Evolutionary conservation across 345 rosid species (phyloP).

Genomic region (Eucalyptus pauciflora): DNA sequence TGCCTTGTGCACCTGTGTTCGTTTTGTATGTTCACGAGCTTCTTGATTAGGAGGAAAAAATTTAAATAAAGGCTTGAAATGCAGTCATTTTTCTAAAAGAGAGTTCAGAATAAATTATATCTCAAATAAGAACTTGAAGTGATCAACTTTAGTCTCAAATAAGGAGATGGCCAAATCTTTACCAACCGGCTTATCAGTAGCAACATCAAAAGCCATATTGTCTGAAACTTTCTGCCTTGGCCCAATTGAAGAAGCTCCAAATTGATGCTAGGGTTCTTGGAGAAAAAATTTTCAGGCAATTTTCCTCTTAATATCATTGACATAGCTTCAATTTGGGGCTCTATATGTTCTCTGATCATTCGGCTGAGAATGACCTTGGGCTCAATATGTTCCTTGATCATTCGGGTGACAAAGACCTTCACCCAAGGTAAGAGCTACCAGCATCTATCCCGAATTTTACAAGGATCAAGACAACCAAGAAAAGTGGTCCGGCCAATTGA

Average conservation of each 20-base stretch:
- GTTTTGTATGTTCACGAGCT: not conserved
- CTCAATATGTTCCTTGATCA: not conserved
- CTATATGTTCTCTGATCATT: not conserved
- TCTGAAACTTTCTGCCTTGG: not conserved
- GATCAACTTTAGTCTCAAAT: not conserved
- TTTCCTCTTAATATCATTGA: not conserved
- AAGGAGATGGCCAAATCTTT: not conserved
- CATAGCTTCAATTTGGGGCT: not conserved
- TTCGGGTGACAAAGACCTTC: not conserved
- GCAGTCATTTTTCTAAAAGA: no score
- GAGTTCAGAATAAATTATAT: not conserved
- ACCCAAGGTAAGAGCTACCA: not conserved
- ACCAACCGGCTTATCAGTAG: not conserved
- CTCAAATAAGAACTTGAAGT: not conserved
- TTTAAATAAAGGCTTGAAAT: not conserved
- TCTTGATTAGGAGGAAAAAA: not conserved
- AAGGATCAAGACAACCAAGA: not conserved
- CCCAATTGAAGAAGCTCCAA: not conserved
- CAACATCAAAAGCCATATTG: not conserved
- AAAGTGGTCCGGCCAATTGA: conserved; percentile 41
- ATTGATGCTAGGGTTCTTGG: not conserved
- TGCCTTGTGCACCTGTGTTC: not conserved
- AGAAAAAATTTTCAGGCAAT: not conserved
- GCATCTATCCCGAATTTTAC: fast-evolving
- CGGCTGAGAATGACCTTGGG: not conserved